Evolutionary conservation across 2,329 filamentous ascomycete genomes (phyloP), one percentile per base, ranked within the genome.

Genomic region (Calcarisporium arbuscula): DNA sequence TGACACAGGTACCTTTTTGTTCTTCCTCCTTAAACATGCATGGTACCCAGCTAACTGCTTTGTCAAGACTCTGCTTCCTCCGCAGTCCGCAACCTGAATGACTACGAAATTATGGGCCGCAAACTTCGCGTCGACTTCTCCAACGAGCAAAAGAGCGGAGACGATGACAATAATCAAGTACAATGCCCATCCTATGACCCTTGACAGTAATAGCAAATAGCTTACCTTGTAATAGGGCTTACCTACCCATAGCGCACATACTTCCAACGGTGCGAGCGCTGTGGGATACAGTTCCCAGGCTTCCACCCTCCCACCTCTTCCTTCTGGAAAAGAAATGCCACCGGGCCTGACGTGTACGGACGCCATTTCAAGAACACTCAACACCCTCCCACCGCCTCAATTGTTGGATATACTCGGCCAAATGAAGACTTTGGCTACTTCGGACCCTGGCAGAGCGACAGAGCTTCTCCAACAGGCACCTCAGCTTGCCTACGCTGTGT

Each of bases 121-220:
- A 94, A 94, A 60, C 74, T 98, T 44, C 79, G 89, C 41, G 92
- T 98, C 36, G 92, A 96, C 61, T 98, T 94, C 62, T 92, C 86
- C 39, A 94, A 95, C 59, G 90, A 95, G 57, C 86, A 87, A 45
- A 82, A 82, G 48, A 82, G 74, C 42, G 80, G 81, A 41, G 79
- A 83, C 37, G 77, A 72, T 42, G 61, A 61, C 26, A 51, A 52
- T 26, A 47, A 40, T 39, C 48, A 44, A 30, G 38, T 44, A 25
- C 19, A 25, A 19, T 25, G n/a, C 16, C 26, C 15, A 32, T n/a
- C n/a, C 9, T 8, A 34, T 41, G 16, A 34, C 17, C 17, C 16
- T 27, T 23, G 20, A 22, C 18, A n/a, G n/a, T n/a, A n/a, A n/a
- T n/a, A n/a, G n/a, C n/a, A n/a, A n/a, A n/a, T n/a, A n/a, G n/a